phyloP scores from a whole-genome alignment of 148 eudicot genomes.

The Agrostemma githago region DNA sequence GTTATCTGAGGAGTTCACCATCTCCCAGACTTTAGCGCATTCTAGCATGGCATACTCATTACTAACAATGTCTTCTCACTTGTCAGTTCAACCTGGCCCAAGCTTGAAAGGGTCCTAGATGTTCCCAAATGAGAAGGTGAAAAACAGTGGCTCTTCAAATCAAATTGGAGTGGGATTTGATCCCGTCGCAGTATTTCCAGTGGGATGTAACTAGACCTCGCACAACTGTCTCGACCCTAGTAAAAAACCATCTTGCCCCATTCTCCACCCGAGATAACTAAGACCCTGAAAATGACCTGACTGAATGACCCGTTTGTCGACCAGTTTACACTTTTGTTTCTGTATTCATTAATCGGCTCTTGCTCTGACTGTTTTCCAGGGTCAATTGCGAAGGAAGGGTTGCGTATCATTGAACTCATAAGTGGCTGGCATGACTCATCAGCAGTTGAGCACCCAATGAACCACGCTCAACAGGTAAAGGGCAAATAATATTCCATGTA shows the following conservation, averaged over 20 bases:
- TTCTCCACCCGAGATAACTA: not conserved
- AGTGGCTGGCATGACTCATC: slow-evolving; percentile 3
- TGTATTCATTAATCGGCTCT: too few relatives aligned
- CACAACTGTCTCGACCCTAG: not conserved
- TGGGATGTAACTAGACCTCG: not conserved
- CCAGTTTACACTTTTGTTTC: too few relatives aligned
- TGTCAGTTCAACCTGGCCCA: slow-evolving; percentile 11
- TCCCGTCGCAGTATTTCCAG: not conserved
- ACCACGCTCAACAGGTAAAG: slow-evolving; percentile 29
- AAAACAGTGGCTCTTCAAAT: not conserved
- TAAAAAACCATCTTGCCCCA: not conserved
- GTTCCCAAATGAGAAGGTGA: slow-evolving; percentile 17
- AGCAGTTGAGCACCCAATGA: slow-evolving; percentile 18
- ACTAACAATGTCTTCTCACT: slow-evolving; percentile 14
- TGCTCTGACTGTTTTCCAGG: not conserved
- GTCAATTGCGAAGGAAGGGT: not conserved
- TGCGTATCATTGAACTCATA: not conserved
- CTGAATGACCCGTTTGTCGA: not conserved
- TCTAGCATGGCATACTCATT: slow-evolving; percentile 23
- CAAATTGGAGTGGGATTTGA: slow-evolving; percentile 14
- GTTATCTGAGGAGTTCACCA: slow-evolving; percentile 9
- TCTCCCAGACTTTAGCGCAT: slow-evolving; percentile 12
- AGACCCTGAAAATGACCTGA: not conserved
- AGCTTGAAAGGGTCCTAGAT: slow-evolving; percentile 1
- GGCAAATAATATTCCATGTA: slow-evolving; percentile 26